These are phyloP conservation scores for Bolboschoenoplectus hybrid DNA, from an alignment of 202 grass and related monocot species.

Conservation along the genomic window DNA sequence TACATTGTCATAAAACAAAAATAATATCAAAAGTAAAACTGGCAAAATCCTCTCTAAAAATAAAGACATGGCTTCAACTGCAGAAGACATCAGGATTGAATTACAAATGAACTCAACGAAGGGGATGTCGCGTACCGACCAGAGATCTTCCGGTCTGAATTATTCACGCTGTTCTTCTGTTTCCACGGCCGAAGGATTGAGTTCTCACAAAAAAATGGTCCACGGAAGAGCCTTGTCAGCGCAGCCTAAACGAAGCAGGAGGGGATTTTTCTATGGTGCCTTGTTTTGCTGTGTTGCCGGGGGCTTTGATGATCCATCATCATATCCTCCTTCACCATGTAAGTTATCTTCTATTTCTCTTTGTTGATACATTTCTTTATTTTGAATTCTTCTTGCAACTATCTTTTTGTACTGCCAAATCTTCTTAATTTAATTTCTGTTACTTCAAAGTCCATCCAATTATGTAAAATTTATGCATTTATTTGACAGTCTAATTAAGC, in stretches of 20 bases:
- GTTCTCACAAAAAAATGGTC: not conserved
- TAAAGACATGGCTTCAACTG: constrained; percentile 28
- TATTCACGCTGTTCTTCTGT: not conserved
- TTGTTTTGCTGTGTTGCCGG: constrained; percentile 27
- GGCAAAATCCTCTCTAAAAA: not conserved
- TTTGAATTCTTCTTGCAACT: not conserved
- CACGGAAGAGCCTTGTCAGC: not conserved
- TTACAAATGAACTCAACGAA: constrained; percentile 23
- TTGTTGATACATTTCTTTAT: not conserved
- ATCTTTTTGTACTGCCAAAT: not conserved
- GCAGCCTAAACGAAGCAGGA: not conserved
- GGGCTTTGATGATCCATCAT: not conserved
- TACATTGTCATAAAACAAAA: not conserved
- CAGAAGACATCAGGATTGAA: constrained; percentile 11
- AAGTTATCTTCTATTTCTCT: constrained; percentile 6
- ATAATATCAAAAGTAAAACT: not conserved
- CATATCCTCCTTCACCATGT: constrained; percentile 10
- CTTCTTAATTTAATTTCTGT: not conserved
- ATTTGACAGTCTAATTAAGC: not conserved
- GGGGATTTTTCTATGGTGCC: not conserved
- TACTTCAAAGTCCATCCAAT: not conserved
- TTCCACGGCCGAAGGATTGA: not conserved
- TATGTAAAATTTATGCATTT: constrained; percentile 4
- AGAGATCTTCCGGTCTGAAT: not conserved
- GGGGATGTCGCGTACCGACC: not conserved